Conservation (phyloP, 306 rosid genomes). For the Albizia julibrissin region DNA sequence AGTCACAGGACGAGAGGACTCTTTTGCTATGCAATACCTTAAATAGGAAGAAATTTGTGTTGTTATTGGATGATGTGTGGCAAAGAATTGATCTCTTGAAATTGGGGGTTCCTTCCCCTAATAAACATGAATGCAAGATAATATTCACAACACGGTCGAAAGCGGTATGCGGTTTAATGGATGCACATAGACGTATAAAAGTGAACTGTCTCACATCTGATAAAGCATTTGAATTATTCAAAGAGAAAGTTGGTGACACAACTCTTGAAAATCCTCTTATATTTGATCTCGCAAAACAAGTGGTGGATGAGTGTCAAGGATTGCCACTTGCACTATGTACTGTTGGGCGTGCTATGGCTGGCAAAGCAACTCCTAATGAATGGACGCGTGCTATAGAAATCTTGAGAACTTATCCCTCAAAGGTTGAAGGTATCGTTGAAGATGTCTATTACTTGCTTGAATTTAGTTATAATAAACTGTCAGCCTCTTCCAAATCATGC, state of each 20-base stretch:
- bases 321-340: conserved; percentile 8
- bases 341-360: background rate
- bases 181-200: background rate
- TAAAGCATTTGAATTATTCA: background rate
- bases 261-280: too few species aligned
- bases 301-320: background rate
- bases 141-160: background rate
- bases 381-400: background rate
- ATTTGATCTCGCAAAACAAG: too few species aligned
- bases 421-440: background rate
- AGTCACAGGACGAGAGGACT: background rate
- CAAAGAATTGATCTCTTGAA: background rate
- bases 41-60: background rate
- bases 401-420: background rate
- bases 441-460: background rate
- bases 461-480: background rate
- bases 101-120: background rate
- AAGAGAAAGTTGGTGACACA: background rate
- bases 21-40: background rate
- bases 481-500: background rate
- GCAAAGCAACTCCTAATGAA: too few species aligned
- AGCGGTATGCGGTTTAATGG: background rate
- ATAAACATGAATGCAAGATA: background rate
- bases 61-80: background rate
- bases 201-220: background rate